Evolutionary conservation across 2,329 filamentous ascomycete genomes (phyloP).

Genomic region (Botryotinia convoluta): DNA sequence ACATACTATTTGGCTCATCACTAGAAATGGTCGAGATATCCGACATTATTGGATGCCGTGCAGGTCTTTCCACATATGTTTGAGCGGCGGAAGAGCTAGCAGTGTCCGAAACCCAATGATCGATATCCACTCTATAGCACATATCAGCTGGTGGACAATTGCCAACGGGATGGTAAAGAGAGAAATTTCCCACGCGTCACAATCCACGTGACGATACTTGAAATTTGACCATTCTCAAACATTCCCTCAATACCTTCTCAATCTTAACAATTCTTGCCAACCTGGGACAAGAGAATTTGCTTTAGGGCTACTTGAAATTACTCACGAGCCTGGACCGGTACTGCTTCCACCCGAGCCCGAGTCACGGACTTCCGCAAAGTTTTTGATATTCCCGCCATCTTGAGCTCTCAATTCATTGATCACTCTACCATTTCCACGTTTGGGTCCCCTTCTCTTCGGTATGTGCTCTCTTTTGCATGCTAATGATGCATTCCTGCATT

Average conservation of each 20-base stretch:
- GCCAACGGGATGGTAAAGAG: not conserved
- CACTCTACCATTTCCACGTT: slow-evolving; percentile 59
- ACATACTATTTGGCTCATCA: slow-evolving; percentile 41
- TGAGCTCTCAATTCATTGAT: slow-evolving; percentile 57
- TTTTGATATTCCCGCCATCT: slow-evolving; percentile 42
- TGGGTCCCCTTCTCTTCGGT: slow-evolving; percentile 62
- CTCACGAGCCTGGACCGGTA: slow-evolving; percentile 31
- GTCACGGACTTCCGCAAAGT: slow-evolving; percentile 38
- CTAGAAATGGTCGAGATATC: slow-evolving; percentile 39
- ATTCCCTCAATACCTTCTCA: not conserved
- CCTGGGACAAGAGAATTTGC: no score
- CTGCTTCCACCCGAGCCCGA: slow-evolving; percentile 27
- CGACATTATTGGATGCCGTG: slow-evolving; percentile 35
- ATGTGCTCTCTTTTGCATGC: slow-evolving; percentile 64
- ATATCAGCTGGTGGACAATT: not conserved
- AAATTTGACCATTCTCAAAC: not conserved
- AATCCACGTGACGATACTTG: not conserved
- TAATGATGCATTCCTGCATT: slow-evolving; percentile 57
- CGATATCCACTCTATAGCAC: slow-evolving; percentile 25
- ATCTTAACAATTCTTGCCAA: not conserved
- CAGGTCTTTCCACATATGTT: slow-evolving; percentile 20
- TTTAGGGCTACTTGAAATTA: not conserved
- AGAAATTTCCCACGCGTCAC: not conserved
- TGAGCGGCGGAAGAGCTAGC: slow-evolving; percentile 26
- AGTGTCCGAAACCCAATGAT: slow-evolving; percentile 32